Conservation (phyloP, 2,329 filamentous ascomycete genomes). For the Stachybotrys echinatus region DNA sequence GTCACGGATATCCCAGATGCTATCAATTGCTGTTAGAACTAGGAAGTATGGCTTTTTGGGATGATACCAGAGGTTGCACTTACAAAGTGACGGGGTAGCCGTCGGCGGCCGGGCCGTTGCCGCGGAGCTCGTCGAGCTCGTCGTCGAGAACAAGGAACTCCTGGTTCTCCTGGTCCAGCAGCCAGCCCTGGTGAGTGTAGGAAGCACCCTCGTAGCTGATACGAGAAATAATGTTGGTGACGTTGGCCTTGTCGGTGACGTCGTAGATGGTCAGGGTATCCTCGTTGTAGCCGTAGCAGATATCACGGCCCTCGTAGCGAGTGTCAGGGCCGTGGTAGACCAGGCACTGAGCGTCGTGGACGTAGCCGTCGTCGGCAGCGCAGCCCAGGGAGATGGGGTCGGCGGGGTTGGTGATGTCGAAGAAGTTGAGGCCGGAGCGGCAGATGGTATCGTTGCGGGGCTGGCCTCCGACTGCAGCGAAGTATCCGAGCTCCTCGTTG, state of each 20-base stretch:
- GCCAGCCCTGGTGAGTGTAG: constrained; percentile 52
- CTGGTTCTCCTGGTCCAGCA: constrained; percentile 34
- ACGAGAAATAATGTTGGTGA: constrained; percentile 37
- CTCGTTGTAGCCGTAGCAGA: constrained; percentile 3
- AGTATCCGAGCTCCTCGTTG: constrained; percentile 40
- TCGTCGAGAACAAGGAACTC: constrained; percentile 43
- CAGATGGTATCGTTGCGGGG: constrained; percentile 35
- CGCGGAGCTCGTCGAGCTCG: constrained; percentile 42
- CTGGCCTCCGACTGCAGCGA: constrained; percentile 33
- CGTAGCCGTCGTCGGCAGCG: constrained; percentile 2
- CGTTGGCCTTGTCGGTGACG: constrained; percentile 40
- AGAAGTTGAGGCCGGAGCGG: constrained; percentile 48
- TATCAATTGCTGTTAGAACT: background rate
- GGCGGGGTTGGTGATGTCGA: constrained; percentile 49
- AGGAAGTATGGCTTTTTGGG: background rate
- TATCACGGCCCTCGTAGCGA: constrained; percentile 1
- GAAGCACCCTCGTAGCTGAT: constrained; percentile 47
- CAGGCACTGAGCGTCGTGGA: constrained; percentile 1
- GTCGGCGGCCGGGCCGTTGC: constrained; percentile 15
- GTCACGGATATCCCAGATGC: constrained; percentile 39
- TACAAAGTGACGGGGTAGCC: constrained; percentile 24
- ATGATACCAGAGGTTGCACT: background rate
- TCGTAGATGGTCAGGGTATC: constrained; percentile 11
- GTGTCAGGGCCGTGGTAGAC: constrained; percentile 1
- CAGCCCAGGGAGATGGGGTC: constrained; percentile 50